phyloP scores from a whole-genome alignment of 2,329 filamentous ascomycete genomes.

The Fusarium tricinctum region DNA sequence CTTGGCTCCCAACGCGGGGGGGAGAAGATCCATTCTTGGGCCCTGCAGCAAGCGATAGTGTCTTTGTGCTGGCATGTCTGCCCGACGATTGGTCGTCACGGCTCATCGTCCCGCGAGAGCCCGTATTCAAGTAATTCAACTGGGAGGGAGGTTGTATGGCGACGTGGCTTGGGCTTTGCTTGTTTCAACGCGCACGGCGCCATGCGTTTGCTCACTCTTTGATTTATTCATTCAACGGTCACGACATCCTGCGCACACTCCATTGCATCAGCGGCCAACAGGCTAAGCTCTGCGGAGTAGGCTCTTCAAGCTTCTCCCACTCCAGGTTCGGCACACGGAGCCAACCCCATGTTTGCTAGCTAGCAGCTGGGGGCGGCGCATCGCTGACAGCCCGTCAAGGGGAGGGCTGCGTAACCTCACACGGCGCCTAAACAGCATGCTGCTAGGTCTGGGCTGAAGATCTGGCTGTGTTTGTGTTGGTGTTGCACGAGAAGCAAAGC shows the following conservation, averaged over 20 bases:
- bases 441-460: conserved; percentile 11
- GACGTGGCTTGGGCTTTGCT: conserved; percentile 37
- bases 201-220: conserved; percentile 27
- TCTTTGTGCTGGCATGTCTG: conserved; percentile 30
- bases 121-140: conserved; percentile 42
- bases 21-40: conserved; percentile 20
- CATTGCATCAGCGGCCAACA: neutral
- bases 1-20: conserved; percentile 26
- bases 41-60: conserved; percentile 26
- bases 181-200: conserved; percentile 32
- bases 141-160: conserved; percentile 5
- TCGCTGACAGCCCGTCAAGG: conserved; percentile 29
- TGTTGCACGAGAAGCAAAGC: conserved; percentile 19
- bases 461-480: conserved; percentile 6
- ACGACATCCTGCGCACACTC: neutral
- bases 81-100: conserved; percentile 34
- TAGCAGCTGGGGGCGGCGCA: conserved; percentile 11
- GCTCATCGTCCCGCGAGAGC: conserved; percentile 26
- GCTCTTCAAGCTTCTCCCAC: neutral
- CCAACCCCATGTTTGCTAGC: neutral
- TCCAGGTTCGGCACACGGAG: conserved; percentile 3
- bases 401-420: conserved; percentile 26
- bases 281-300: too few species aligned
- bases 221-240: conserved; percentile 22
- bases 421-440: conserved; percentile 30